Evolutionary conservation across 106 monocot species (phyloP), one percentile per base, ranked within the genome.

Genomic region (Allium cepa): DNA sequence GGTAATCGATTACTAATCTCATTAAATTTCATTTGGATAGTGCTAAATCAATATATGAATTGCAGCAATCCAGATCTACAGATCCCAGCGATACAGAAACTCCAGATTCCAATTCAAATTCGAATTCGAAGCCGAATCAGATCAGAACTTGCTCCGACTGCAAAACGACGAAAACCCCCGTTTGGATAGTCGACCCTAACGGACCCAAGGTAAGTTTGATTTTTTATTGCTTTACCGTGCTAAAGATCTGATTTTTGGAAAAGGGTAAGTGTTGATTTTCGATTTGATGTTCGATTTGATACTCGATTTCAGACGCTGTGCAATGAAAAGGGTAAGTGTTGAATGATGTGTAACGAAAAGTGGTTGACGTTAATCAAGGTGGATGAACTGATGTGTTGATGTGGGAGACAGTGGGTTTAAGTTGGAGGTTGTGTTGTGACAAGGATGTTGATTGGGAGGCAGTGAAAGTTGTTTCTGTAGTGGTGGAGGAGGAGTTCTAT

Each of bases 91-190:
- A 22, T 22, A 22, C 22, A 22, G 22, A 22, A 48, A 16, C 61
- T 8, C 57, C 8, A 0, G 50, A 46, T 17, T 59, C 60, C 11
- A 22, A 22, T 10, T 36, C 68, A 3, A 36, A 15, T 10, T 75
- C 68, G 18, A 50, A 15, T 61, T 49, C 49, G 6, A 28, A 8
- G 8, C 9, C 14, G 8, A 8, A 4, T 13, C 36, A 62, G 18
- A 12, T 45, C 10, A 75, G 69, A 62, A 69, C 68, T 67, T 75
- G 75, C 60, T 13, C 60, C 61, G 75, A 75, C 47, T 75, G 75
- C 69, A 36, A 62, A 11, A 62, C 75, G 13, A 75, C 75, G 4
- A 75, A 56, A 26, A 75, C 75, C 7, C 75, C 75, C 10, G 68
- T 75, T 5, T 75, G 75, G 75, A 51, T 69, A 69, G 69, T 67